Conservation (phyloP, 768 basidiomycete genomes). For the Podaxis carcinomalis region DNA sequence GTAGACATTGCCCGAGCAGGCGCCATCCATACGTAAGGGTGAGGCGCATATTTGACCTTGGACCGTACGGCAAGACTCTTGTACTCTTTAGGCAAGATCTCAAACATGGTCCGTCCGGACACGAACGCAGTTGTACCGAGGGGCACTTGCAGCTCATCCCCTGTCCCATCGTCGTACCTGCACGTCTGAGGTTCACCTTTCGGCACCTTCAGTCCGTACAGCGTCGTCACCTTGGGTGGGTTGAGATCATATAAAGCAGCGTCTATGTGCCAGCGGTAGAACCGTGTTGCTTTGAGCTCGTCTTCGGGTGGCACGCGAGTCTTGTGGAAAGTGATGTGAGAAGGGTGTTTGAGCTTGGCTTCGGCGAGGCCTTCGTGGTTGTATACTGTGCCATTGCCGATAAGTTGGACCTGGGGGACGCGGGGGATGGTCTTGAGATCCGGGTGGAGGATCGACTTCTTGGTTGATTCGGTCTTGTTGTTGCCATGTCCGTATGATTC, state of each 20-base stretch:
- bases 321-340: constrained; percentile 83
- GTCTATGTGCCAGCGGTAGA: constrained; percentile 91
- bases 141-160: constrained; percentile 74
- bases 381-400: constrained; percentile 79
- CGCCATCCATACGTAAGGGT: constrained; percentile 88
- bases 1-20: constrained; percentile 67
- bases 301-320: constrained; percentile 68
- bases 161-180: constrained; percentile 82
- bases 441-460: constrained; percentile 76
- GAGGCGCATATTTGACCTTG: constrained; percentile 73
- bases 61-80: constrained; percentile 79
- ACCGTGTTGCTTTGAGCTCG: constrained; percentile 71
- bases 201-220: constrained; percentile 74
- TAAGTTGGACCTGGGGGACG: constrained; percentile 84
- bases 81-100: constrained; percentile 59
- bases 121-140: constrained; percentile 84
- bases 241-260: constrained; percentile 73
- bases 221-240: constrained; percentile 76
- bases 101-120: constrained; percentile 79
- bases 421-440: constrained; percentile 86
- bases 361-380: constrained; percentile 77
- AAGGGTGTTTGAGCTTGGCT: constrained; percentile 81
- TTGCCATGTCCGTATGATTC: constrained; percentile 80
- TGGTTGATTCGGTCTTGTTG: constrained; percentile 69
- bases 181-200: constrained; percentile 55